Conservation (phyloP, 306 rosid species). For the Argentina anserina region DNA sequence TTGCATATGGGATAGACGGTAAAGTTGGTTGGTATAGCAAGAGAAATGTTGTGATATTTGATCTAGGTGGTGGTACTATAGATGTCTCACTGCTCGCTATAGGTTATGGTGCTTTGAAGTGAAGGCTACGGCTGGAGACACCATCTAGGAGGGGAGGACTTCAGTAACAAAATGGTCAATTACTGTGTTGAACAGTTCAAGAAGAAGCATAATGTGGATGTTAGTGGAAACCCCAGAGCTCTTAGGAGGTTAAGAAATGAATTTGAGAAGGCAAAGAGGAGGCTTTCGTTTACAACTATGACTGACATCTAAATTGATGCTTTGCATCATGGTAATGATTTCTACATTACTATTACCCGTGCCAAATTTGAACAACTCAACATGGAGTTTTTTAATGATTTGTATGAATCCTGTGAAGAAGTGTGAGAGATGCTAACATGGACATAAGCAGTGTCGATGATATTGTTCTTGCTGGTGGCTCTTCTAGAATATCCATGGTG, state of each 20-base stretch:
- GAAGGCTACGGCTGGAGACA: background rate
- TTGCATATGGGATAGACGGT: background rate
- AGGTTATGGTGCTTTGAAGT: background rate
- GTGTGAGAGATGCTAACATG: background rate
- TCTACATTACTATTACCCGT: background rate
- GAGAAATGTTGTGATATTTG: background rate
- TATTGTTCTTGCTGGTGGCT: conserved; percentile 2
- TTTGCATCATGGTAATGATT: background rate
- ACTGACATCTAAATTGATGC: background rate
- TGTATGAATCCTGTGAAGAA: background rate
- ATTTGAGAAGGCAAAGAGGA: background rate
- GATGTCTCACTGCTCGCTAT: background rate
- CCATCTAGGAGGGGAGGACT: background rate
- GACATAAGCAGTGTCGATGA: background rate
- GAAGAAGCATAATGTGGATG: background rate
- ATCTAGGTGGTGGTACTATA: background rate
- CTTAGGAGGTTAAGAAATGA: background rate
- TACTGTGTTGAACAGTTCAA: background rate
- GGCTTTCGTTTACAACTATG: background rate
- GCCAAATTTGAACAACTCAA: background rate
- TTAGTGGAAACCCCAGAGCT: background rate
- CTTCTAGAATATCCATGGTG: conserved; percentile 3
- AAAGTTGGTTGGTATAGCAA: background rate
- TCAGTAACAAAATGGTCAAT: background rate
- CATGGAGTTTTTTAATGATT: background rate